Evolutionary conservation across 441 rosid species (phyloP), one percentile per base, ranked within the genome.

Genomic region (Rhodomyrtus psidioides): DNA sequence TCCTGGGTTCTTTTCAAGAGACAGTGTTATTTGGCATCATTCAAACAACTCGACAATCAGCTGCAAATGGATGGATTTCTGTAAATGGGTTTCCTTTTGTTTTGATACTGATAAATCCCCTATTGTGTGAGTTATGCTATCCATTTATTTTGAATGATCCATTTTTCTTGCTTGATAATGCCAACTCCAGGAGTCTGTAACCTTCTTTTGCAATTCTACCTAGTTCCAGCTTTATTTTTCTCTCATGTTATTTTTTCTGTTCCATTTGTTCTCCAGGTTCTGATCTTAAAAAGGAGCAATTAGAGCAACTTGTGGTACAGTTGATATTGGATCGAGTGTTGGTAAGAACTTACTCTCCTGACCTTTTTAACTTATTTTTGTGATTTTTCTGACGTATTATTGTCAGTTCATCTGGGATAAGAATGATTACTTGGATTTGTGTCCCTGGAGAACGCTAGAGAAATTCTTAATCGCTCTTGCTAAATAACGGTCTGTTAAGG

Each of bases 291-390:
- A 94, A 92, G 88, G 99, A 96, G 88, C 95, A 93, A 86, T 88
- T 94, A 86, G 99, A 97, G 87, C 94, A 94, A 86, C 96, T 96
- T 51, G 94, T 93, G 39, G 82, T 94, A 83, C 96, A 90, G 89
- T 96, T 97, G 87, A 91, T 96, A 83, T 85, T 94, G 70, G 97
- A 93, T 85, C 94, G 90, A 82, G 93, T 93, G 91, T 88, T 97
- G 95, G 99, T 97, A 94, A 92, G 92, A 88, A 88, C 59, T 53
- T 53, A 81, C 56, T 87, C 79, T 82, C 55, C 24, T n/a, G 81
- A 55, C 42, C 55, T 76, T 58, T n/a, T 53, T 9, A 81, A 58
- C 17, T 39, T 44, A 17, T 85, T 17, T 49, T 19, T 53, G 56
- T 85, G 87, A 12, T 26, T 23, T 39, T 42, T 55, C 24, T 81